Evolutionary conservation across 2,329 filamentous ascomycete species (phyloP).

Genomic region (Calonectria ilicicola): DNA sequence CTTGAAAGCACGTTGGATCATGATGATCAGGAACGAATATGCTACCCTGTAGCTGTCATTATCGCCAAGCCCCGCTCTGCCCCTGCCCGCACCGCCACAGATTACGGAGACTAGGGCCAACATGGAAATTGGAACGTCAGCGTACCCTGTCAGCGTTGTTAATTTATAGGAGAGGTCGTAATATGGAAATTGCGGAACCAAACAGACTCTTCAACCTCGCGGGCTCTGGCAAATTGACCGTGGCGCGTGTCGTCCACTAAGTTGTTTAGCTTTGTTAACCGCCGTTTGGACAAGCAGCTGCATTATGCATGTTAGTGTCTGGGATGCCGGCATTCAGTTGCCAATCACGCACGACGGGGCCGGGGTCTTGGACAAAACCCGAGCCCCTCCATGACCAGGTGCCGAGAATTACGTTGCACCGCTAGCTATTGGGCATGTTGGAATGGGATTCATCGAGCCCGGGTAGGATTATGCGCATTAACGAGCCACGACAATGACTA

Average conservation of each 20-base stretch:
- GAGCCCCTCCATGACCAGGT: conserved; percentile 1
- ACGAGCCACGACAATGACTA: background rate
- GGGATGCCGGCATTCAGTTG: conserved; percentile 1
- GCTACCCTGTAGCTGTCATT: background rate
- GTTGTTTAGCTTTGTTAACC: background rate
- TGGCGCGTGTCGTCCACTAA: background rate
- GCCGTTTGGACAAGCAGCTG: background rate
- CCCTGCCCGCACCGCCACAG: conserved; percentile 14
- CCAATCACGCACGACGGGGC: conserved; percentile 5
- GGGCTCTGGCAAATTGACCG: background rate
- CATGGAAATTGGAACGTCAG: background rate
- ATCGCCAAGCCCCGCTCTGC: background rate
- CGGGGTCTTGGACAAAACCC: background rate
- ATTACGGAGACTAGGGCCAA: background rate
- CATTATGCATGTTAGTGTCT: background rate
- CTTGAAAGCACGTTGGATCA: too few relatives aligned
- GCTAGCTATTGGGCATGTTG: background rate
- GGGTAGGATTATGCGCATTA: background rate
- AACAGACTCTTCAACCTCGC: background rate
- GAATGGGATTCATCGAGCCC: background rate
- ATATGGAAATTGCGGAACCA: background rate
- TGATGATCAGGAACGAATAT: background rate
- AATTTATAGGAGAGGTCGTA: too few relatives aligned
- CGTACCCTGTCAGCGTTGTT: background rate
- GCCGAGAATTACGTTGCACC: background rate